Conservation (phyloP, 2,329 filamentous ascomycete species). For the Diaporthe destruens region DNA sequence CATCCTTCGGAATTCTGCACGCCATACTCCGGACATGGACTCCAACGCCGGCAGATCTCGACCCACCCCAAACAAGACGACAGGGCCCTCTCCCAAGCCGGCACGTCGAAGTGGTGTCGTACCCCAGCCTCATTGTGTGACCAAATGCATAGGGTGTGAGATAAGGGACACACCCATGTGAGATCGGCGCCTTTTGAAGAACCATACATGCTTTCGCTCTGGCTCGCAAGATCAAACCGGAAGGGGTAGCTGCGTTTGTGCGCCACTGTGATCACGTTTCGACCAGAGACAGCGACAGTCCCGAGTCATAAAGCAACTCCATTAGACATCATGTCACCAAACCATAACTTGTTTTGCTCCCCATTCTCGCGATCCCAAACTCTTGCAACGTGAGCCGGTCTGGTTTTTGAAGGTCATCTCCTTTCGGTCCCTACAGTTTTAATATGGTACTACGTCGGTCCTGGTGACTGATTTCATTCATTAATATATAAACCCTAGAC, state of each 20-base stretch:
- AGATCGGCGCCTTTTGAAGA: conserved; percentile 3
- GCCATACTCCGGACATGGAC: neutral
- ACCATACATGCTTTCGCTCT: conserved; percentile 11
- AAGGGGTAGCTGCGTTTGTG: conserved; percentile 24
- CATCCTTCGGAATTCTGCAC: conserved; percentile 8
- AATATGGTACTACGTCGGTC: conserved; percentile 8
- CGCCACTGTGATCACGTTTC: conserved; percentile 23
- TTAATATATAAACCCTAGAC: neutral
- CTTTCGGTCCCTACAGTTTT: neutral
- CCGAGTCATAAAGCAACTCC: neutral
- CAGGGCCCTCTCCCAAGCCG: conserved; percentile 6
- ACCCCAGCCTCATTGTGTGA: conserved; percentile 16
- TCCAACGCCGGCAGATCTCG: conserved; percentile 6
- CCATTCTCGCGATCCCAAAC: neutral
- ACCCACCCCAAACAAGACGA: neutral
- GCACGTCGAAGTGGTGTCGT: conserved; percentile 4
- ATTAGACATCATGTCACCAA: conserved; percentile 11
- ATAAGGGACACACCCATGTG: neutral
- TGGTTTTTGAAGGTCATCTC: neutral
- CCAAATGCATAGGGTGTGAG: conserved; percentile 8
- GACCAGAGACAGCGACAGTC: conserved; percentile 15
- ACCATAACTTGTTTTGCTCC: conserved; percentile 1
- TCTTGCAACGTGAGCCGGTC: neutral
- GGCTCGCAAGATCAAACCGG: conserved; percentile 28
- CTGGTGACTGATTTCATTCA: conserved; percentile 6